Base-by-base conservation (phyloP, 2,329 filamentous ascomycete species). In the Myriosclerotinia scirpicola region DNA sequence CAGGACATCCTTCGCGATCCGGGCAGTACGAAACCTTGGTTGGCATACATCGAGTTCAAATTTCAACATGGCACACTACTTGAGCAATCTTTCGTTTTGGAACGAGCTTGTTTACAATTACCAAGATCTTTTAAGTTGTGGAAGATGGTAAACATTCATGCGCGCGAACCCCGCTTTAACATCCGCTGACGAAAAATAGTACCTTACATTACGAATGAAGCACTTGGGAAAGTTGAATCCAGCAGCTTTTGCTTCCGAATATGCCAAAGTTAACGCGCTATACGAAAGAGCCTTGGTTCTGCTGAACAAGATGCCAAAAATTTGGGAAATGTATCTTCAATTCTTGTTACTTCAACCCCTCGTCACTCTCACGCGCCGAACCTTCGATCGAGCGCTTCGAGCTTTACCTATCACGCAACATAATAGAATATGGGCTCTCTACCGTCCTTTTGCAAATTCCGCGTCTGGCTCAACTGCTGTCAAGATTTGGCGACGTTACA, bases 71-170 rank as follows among this genome's bases (percentile, higher is more conserved):
- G 93, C 73, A 91, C 86, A 54, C 76, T 91, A 54, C 87, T 92
- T 64, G 94, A 98, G 80, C 94, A 96, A 80, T 91, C 93, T 11
- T 88, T 86, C 72, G 85, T 93, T 48, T 90, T 98, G 81, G 95
- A 98, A 80, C 87, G 95, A 75, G 94, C 95, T 67, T 97, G 94
- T 78, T 83, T 86, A 70, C 90, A 96, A 74, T 85, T 99, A 55
- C 95, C 95, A 60, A 87, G 95, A 72, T 98, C 94, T 38, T 99
- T 97, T 82, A 99, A 99, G 81, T 83, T 99, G 59, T 99, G 95
- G 95, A 98, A 97, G 80, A 88, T 96, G 87, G 89, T 92, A 80
- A 67, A 60, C 8, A 61, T 15, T 20, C 69, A 30, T 54, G 12
- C 38, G 59, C 36, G 54, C 22, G 36, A 50, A 55, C 38, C 59